These are phyloP conservation scores for Cladosporium sp. DNA, from an alignment of 2,329 filamentous ascomycete genomes.

Conservation along the genomic window DNA sequence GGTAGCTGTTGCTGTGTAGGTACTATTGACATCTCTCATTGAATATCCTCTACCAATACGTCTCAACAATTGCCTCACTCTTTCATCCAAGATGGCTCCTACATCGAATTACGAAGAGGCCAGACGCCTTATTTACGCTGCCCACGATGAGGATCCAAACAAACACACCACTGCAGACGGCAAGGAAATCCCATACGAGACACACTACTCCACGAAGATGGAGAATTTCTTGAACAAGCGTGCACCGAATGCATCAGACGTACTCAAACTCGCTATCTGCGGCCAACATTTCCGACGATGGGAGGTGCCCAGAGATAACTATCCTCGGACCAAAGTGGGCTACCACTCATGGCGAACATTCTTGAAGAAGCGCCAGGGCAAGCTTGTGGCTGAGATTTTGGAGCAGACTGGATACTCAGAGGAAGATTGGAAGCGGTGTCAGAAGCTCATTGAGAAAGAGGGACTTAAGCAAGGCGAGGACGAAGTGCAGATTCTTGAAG, in stretches of 20 bases:
- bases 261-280: constrained; percentile 73
- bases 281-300: constrained; percentile 85
- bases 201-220: constrained; percentile 81
- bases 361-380: constrained; percentile 71
- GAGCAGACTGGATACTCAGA: constrained; percentile 51
- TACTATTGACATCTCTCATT: background rate
- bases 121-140: constrained; percentile 70
- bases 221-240: constrained; percentile 68
- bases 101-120: constrained; percentile 47
- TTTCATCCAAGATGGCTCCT: too few species aligned
- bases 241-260: constrained; percentile 63
- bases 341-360: constrained; percentile 80
- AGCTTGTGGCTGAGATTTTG: constrained; percentile 60
- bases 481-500: constrained; percentile 77
- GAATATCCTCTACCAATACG: background rate
- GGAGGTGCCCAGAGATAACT: constrained; percentile 74
- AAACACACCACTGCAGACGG: constrained; percentile 50
- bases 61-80: too few species aligned
- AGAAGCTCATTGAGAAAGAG: constrained; percentile 76
- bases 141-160: constrained; percentile 69
- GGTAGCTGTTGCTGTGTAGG: background rate
- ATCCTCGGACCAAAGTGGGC: constrained; percentile 72
- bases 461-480: constrained; percentile 62
- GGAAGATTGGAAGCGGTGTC: constrained; percentile 64
- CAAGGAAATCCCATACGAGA: constrained; percentile 67